A percentile compares a stretch with the other conserved stretches of the same genome.
These are phyloP conservation scores for Eucalyptus curtisii DNA, from an alignment of 345 rosid species.

Conservation along the genomic window DNA sequence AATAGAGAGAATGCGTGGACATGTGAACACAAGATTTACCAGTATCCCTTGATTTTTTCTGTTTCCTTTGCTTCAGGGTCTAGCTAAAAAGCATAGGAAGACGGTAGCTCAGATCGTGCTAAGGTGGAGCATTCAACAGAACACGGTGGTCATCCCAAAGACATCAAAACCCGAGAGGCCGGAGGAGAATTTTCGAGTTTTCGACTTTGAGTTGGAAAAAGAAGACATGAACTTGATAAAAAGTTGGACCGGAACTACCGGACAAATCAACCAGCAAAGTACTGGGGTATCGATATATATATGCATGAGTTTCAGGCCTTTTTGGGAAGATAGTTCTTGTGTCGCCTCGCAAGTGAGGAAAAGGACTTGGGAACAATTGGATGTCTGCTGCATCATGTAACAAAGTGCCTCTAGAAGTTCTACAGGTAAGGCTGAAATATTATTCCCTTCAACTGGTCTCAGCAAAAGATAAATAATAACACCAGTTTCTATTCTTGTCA, in stretches of 20 bases:
- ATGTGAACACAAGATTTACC: not conserved
- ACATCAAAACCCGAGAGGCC: slow-evolving; percentile 54
- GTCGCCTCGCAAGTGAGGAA: not conserved
- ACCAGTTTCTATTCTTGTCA: not conserved
- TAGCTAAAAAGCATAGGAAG: slow-evolving; percentile 66
- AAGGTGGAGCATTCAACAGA: slow-evolving; percentile 73
- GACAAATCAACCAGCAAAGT: slow-evolving; percentile 64
- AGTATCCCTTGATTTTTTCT: not conserved
- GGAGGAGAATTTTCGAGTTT: slow-evolving; percentile 48
- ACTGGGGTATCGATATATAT: slow-evolving; percentile 70
- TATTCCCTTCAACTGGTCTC: not conserved
- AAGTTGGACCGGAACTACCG: slow-evolving; percentile 47
- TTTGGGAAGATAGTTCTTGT: not conserved
- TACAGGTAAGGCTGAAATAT: not conserved
- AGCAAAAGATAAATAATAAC: not conserved
- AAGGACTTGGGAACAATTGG: not conserved
- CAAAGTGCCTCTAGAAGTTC: not conserved
- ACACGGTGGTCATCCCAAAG: slow-evolving; percentile 69
- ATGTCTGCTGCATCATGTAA: not conserved
- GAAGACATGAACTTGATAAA: slow-evolving; percentile 68
- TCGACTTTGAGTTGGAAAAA: slow-evolving; percentile 44
- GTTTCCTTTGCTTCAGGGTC: slow-evolving; percentile 17
- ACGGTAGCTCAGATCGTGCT: slow-evolving; percentile 70
- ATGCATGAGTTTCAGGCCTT: slow-evolving; percentile 16
- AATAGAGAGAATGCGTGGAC: too few relatives aligned